phyloP scores from a whole-genome alignment of 2,329 filamentous ascomycete species.

The Phyllosticta paracitricarpa region DNA sequence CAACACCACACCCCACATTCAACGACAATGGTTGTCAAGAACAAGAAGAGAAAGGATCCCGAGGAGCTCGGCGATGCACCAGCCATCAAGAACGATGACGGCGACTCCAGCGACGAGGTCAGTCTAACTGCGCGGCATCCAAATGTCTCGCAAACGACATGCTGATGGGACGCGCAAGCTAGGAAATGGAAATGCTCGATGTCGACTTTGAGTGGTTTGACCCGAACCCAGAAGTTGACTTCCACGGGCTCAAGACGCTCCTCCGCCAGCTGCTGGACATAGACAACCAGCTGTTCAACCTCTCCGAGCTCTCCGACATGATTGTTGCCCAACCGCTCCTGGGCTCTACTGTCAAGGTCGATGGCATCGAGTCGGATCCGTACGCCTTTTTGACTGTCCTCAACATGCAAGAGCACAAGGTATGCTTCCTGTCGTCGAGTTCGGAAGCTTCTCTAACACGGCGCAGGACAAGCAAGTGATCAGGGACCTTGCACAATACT shows the following conservation, averaged over 20 bases:
- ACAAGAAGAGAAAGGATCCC: conserved; percentile 22
- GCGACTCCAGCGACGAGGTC: conserved; percentile 25
- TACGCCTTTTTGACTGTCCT: conserved; percentile 87
- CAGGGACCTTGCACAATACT: conserved; percentile 60
- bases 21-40: conserved; percentile 23
- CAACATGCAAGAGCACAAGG: conserved; percentile 66
- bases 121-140: not conserved
- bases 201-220: conserved; percentile 99
- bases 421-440: conserved; percentile 17
- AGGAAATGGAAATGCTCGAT: conserved; percentile 87
- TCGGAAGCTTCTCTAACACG: not conserved
- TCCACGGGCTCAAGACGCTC: conserved; percentile 86
- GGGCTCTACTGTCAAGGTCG: conserved; percentile 94
- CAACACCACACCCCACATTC: conserved; percentile 2
- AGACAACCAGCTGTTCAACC: conserved; percentile 75
- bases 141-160: not conserved
- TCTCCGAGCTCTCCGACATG: conserved; percentile 76
- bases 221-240: conserved; percentile 79
- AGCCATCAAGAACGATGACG: conserved; percentile 18
- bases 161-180: conserved; percentile 10
- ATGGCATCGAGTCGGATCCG: conserved; percentile 83
- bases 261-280: conserved; percentile 86
- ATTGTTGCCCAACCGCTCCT: conserved; percentile 79
- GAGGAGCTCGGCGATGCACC: conserved; percentile 28
- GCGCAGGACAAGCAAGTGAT: conserved; percentile 58